A percentile compares a stretch with the other conserved stretches of the same genome.
These are phyloP conservation scores for Funneliformis geosporum DNA, from an alignment of 192 early-diverging fungal species.

Conservation along the genomic window DNA sequence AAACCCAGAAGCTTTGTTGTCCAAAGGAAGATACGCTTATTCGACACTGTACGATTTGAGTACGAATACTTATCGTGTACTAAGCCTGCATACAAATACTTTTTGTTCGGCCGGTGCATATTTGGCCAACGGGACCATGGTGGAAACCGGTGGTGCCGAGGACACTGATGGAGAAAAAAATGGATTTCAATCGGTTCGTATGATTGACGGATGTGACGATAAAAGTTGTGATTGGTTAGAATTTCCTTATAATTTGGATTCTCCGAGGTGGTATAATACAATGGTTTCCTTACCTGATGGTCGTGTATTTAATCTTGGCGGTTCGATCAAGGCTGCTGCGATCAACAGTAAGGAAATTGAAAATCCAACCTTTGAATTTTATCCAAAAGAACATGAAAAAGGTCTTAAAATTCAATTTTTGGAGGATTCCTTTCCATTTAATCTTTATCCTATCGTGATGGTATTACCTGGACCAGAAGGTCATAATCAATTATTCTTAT, in stretches of 20 bases:
- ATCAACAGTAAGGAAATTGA: slow-evolving; percentile 49
- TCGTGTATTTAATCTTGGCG: slow-evolving; percentile 56
- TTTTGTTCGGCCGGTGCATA: slow-evolving; percentile 63
- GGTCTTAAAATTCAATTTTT: slow-evolving; percentile 40
- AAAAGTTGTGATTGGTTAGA: slow-evolving; percentile 49
- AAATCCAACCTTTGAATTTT: slow-evolving; percentile 50
- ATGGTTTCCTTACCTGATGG: slow-evolving; percentile 46
- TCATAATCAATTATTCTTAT: slow-evolving; percentile 42
- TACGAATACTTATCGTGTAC: slow-evolving; percentile 44
- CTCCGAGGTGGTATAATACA: slow-evolving; percentile 47
- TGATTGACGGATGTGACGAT: slow-evolving; percentile 52
- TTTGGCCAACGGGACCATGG: slow-evolving; percentile 54
- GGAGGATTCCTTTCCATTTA: slow-evolving; percentile 49
- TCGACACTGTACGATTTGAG: slow-evolving; percentile 51
- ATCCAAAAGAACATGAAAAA: slow-evolving; percentile 22
- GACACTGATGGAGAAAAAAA: slow-evolving; percentile 4
- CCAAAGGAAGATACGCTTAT: slow-evolving; percentile 46
- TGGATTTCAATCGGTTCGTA: slow-evolving; percentile 49
- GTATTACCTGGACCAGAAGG: neutral
- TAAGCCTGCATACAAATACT: slow-evolving; percentile 55
- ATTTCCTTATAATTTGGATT: slow-evolving; percentile 35
- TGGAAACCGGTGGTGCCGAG: slow-evolving; percentile 56
- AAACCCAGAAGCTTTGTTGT: slow-evolving; percentile 50
- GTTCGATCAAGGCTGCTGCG: slow-evolving; percentile 46
- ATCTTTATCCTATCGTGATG: slow-evolving; percentile 8